A percentile compares a stretch with the other conserved stretches of the same genome.
Conservation (phyloP, 2,329 filamentous ascomycete species). For the Coniochaeta sp. region DNA sequence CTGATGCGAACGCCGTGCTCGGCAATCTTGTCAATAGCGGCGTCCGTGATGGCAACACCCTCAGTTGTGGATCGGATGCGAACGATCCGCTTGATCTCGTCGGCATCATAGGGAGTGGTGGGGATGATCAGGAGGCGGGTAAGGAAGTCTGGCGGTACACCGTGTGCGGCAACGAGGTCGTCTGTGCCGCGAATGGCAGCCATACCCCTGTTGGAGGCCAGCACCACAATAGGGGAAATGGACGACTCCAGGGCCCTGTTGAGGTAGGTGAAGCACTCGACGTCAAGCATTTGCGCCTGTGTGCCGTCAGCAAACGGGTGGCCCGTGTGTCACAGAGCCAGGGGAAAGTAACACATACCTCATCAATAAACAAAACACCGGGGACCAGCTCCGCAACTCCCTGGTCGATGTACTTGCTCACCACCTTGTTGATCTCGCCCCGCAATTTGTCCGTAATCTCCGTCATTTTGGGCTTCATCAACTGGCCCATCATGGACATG, state of each 20-base stretch:
- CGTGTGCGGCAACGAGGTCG: conserved; percentile 79
- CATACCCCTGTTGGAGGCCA: conserved; percentile 93
- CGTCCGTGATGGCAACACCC: conserved; percentile 69
- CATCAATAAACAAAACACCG: conserved; percentile 96
- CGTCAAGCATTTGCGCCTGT: conserved; percentile 97
- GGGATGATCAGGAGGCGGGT: conserved; percentile 93
- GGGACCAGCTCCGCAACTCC: conserved; percentile 97
- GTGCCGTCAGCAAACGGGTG: conserved; percentile 6
- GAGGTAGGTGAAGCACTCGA: conserved; percentile 98
- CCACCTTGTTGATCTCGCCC: conserved; percentile 96
- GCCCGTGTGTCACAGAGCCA: not conserved
- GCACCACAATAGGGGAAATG: conserved; percentile 93
- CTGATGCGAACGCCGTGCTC: conserved; percentile 84
- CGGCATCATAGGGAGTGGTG: conserved; percentile 78
- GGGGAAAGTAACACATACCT: conserved; percentile 48
- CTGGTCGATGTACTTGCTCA: conserved; percentile 98
- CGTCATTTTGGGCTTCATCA: conserved; percentile 99
- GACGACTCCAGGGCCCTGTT: conserved; percentile 94
- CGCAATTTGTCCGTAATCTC: conserved; percentile 98
- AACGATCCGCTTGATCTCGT: conserved; percentile 91
- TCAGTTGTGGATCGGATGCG: conserved; percentile 77
- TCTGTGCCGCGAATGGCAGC: conserved; percentile 85
- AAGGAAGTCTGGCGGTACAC: conserved; percentile 88
- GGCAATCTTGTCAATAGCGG: conserved; percentile 79
- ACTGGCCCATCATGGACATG: conserved; percentile 99